Base-by-base conservation (phyloP, 768 basidiomycete species). In the Pisolithus marmoratus region DNA sequence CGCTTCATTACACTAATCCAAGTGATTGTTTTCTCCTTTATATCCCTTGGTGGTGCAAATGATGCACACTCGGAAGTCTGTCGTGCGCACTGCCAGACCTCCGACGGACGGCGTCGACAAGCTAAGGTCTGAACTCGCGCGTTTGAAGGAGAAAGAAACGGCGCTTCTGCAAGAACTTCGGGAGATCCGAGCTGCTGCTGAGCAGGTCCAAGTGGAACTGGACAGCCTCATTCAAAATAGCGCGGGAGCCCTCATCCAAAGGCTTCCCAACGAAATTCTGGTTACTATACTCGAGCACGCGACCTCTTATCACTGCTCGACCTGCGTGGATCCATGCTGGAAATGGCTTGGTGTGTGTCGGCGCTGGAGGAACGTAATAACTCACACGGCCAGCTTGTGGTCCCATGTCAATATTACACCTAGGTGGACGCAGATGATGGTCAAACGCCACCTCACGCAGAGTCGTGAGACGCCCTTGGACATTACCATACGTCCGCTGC, bases 281-380 rank as follows among this genome's bases (percentile, higher is more conserved):
- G 42, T 37, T 11, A 20, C 27, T 20, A 44, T 50, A 17, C 24
- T 50, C 14, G 42, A 50, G 22, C 31, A 50, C 15, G 49, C 49
- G 34, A 44, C 49, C 2, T 22, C 49, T 17, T 44, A 31, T 22
- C 42, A 43, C 11, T 42, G 22, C 22, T 27, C 29, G 11, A 43
- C 40, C 4, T 42, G 26, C 15, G 42, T 36, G 1, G 49, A 50
- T 17, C 42, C 49, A n/a, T 47, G 46, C 34, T 50, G 49, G 49
- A 50, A 42, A n/a, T 50, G 49, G 49, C 31, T 50, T 5, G 49
- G 41, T 15, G 42, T 50, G 19, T 50, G 41, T 37, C 49, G 22
- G 19, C 49, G 42, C 6, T 50, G 49, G 49, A 20, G 27, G 22
- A 44, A 34, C 49, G 34, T 50, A n/a, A 50, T 50, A 29, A 29